Evolutionary conservation across 2,329 filamentous ascomycete genomes (phyloP), one percentile per base, ranked within the genome.

Genomic region (Calonectria pseudoturangicola): DNA sequence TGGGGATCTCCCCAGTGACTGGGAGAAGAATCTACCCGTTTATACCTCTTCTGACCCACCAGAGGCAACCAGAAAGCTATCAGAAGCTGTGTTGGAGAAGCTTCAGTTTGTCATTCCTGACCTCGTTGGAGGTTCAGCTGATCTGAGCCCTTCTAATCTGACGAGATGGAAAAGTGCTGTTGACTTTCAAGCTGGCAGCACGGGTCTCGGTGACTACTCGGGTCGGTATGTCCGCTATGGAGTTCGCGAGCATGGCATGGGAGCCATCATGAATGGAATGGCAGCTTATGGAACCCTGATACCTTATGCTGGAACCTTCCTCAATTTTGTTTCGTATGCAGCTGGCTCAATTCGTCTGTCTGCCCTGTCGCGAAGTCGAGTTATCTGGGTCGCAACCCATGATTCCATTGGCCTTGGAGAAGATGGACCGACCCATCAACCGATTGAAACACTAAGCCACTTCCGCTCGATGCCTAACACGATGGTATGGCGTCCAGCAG

Each of bases 341-440:
- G 95, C 97, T 78, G 97, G 97, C 87, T 93, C 97, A 81, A 93
- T 98, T 84, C 96, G 97, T 87, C 92, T 99, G 74, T 98, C 96
- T 47, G 93, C 97, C 48, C 92, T 99, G 80, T 98, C 96, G 58
- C 96, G 94, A 86, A 91, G 96, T 85, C 96, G 96, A 81, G 90
- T 92, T 84, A 96, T 99, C 89, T 98, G 97, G 93, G 91, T 98
- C 81, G 96, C 97, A 82, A 98, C 96, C 80, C 96, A 98, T 91
- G 96, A 98, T 91, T 98, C 96, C 78, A 99, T 99, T 82, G 97
- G 97, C 90, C 95, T 98, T 79, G 97, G 97, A 87, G 97, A 99
- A 89, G 97, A 99, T 83, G 97, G 97, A 76, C 96, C 97, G 79
- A 99, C 97, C 70, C 97, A 99, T 89, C 97, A 99, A 91, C 97